phyloP scores from a whole-genome alignment of 1,139 yeast genomes.

The Diutina pseudorugosa region DNA sequence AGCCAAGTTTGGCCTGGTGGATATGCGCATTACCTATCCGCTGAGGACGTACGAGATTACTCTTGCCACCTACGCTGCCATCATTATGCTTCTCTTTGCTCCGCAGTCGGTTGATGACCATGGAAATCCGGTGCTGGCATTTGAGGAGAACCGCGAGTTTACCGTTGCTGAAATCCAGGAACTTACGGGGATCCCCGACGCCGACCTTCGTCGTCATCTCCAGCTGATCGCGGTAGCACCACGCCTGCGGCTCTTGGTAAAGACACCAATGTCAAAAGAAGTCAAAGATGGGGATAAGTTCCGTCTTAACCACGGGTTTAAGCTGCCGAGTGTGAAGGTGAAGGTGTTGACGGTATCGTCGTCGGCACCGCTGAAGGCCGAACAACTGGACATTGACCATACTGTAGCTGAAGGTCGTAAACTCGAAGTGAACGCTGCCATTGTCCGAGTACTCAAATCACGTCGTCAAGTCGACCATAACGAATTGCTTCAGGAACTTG shows the following conservation, averaged over 20 bases:
- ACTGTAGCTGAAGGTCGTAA: conserved; percentile 33
- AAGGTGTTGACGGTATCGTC: conserved; percentile 59
- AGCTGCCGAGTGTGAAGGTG: conserved; percentile 58
- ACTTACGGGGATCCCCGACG: conserved; percentile 59
- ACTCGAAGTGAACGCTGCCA: conserved; percentile 73
- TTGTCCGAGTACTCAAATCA: conserved; percentile 80
- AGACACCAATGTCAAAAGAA: conserved; percentile 66
- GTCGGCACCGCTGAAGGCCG: conserved; percentile 10
- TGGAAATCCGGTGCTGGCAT: conserved; percentile 23
- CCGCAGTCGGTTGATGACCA: conserved; percentile 38
- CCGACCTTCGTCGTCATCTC: conserved; percentile 64
- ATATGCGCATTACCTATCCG: conserved; percentile 55
- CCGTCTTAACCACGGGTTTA: conserved; percentile 57
- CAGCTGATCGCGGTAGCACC: conserved; percentile 85
- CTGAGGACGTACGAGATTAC: conserved; percentile 66
- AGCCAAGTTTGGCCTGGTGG: conserved; percentile 72
- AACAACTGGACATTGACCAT: conserved; percentile 22
- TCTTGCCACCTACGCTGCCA: conserved; percentile 71
- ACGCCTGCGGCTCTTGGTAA: conserved; percentile 56
- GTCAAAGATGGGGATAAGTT: conserved; percentile 56
- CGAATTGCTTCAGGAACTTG: conserved; percentile 54
- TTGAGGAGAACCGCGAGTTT: conserved; percentile 25
- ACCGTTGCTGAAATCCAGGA: conserved; percentile 51
- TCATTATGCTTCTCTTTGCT: conserved; percentile 63
- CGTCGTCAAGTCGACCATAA: conserved; percentile 51